Base-by-base conservation (phyloP, 306 rosid species). In the Heteromeles arbutifolia region DNA sequence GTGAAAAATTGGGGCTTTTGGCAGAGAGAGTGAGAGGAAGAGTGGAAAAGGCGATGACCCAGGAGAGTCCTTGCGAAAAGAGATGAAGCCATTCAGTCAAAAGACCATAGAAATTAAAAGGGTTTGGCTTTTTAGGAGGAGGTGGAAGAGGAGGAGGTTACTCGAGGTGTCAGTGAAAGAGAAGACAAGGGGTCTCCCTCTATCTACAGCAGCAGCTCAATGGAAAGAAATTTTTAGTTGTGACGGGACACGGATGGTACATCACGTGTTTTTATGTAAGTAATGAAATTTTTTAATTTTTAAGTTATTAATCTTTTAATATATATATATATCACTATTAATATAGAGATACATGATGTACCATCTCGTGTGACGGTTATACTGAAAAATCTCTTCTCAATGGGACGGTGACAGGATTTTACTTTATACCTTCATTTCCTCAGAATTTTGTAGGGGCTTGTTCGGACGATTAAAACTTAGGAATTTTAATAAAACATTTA, bases 61-160 rank as follows among this genome's bases (percentile, higher is more conserved):
- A 82, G 70, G 1, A 87, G 83, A 74, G 90, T 73, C 89, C 82
- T 87, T 64, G 90, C 59, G 25, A 88, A 70, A 74, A 87, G 83
- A 66, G 97, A 69, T 4, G 97, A 86, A 44, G 96, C 97, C 98
- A 92, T 90, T 77, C 74, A 72, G 58, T 54, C 73, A 63, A 53
- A 50, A 77, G 81, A 82, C 67, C 86, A 83, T 83, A 76, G 76
- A 75, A 26, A 4, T 44, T 48, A 15, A 61, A 3, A 34, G 24
- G 58, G 69, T 12, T 48, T 14, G 83, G 70, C 68, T 53, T 19
- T 54, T 37, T n/a, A n/a, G n/a, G n/a, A 67, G 2, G 53, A n/a
- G 9, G 43, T 18, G 29, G 11, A 75, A 59, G 61, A 59, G 70
- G 26, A 32, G 2, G 10, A 37, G 37, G 11, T 39, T 39, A 8